A percentile compares a stretch with the other conserved stretches of the same genome.
Conservation (phyloP, 768 basidiomycete species). For the Kwoniella botswanensis region DNA sequence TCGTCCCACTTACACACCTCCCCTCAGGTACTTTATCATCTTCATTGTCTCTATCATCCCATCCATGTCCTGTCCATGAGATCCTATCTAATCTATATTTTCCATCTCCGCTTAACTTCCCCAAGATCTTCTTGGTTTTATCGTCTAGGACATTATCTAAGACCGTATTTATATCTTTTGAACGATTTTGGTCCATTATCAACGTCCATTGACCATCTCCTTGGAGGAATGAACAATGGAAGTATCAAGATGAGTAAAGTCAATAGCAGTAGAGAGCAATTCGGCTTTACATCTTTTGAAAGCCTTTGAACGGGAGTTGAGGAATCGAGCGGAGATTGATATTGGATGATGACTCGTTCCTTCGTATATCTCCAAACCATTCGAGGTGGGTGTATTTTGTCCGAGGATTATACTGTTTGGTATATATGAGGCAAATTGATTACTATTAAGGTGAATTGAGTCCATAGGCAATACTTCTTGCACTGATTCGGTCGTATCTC, state of each 20-base stretch:
- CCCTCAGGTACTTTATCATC: neutral
- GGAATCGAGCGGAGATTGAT: neutral
- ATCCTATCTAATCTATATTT: neutral
- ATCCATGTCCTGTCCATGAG: neutral
- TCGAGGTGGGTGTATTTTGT: no score
- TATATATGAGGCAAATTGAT: no score
- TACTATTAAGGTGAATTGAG: neutral
- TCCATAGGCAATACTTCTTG: neutral
- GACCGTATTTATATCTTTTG: neutral
- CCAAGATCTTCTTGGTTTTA: neutral
- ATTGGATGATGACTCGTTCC: no score
- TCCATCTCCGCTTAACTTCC: neutral
- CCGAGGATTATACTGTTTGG: no score
- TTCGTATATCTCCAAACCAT: no score
- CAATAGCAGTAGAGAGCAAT: neutral
- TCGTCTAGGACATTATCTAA: slow-evolving; percentile 3
- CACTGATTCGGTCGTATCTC: neutral
- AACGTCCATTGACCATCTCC: neutral
- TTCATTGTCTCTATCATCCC: neutral
- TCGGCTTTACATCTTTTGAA: neutral
- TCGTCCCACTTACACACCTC: neutral
- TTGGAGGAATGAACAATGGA: neutral
- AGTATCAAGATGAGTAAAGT: neutral
- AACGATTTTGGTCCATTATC: neutral
- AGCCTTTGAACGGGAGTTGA: neutral